A percentile compares a stretch with the other conserved stretches of the same genome.
Conservation (phyloP, 148 eudicot species). For the Vaccinium myrtillus region DNA sequence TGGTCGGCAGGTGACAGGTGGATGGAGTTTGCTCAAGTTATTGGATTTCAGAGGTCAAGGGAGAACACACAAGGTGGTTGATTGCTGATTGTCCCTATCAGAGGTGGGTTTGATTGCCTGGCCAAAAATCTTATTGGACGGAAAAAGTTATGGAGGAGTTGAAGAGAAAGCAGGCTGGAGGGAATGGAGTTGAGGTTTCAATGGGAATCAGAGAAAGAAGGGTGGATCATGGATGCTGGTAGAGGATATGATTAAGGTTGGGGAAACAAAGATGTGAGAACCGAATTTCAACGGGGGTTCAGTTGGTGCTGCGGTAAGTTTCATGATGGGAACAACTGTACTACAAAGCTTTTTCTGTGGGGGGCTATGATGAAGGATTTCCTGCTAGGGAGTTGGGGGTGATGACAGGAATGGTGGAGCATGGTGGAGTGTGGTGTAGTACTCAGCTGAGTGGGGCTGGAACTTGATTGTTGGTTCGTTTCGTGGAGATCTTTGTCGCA, state of each 20-base stretch:
- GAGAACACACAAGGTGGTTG: not conserved
- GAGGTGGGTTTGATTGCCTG: not conserved
- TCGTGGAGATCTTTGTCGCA: not conserved
- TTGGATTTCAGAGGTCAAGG: not conserved
- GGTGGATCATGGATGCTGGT: not conserved
- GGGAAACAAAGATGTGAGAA: not conserved
- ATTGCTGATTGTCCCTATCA: not conserved
- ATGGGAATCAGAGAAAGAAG: not conserved
- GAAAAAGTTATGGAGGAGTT: not conserved
- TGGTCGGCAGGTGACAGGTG: not conserved
- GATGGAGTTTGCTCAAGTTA: not conserved
- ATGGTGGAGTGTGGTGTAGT: not conserved
- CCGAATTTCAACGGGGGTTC: not conserved
- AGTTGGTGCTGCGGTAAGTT: not conserved
- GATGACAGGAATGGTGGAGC: not conserved
- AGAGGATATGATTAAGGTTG: not conserved
- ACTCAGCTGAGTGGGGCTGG: not conserved
- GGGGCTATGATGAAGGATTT: not conserved
- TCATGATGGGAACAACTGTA: not conserved
- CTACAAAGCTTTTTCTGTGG: not conserved
- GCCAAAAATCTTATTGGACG: not conserved
- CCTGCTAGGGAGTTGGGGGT: not conserved
- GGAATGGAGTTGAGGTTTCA: not conserved
- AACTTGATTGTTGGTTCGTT: not conserved
- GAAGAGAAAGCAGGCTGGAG: not conserved